Evolutionary conservation across 2,329 filamentous ascomycete genomes (phyloP).

Genomic region (Mariannaea elegans): DNA sequence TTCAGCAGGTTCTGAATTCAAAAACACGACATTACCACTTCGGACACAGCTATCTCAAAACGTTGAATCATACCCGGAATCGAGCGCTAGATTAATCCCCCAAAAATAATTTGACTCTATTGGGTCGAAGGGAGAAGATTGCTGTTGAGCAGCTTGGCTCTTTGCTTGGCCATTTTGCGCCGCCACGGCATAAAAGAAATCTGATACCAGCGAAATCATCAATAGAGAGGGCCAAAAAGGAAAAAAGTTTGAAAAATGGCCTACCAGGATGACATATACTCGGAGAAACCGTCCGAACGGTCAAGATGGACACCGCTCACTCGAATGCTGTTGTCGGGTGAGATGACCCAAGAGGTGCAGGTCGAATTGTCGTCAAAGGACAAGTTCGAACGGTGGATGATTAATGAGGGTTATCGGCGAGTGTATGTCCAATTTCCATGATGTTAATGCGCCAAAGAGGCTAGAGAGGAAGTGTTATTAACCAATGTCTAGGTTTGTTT

Average conservation of each 20-base stretch:
- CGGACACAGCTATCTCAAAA: neutral
- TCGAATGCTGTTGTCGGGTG: slow-evolving; percentile 82
- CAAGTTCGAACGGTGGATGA: slow-evolving; percentile 87
- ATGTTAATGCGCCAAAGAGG: neutral
- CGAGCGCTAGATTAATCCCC: too few relatives aligned
- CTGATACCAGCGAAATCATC: neutral
- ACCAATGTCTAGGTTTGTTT: slow-evolving; percentile 68
- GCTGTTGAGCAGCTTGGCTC: neutral
- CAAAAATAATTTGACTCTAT: too few relatives aligned
- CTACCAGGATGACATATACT: slow-evolving; percentile 30
- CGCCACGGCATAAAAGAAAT: neutral
- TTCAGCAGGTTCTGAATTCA: slow-evolving; percentile 66
- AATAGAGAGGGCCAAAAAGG: neutral
- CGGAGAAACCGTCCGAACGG: slow-evolving; percentile 66
- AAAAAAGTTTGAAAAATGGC: slow-evolving; percentile 34
- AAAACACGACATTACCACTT: neutral
- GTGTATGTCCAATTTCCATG: slow-evolving; percentile 62
- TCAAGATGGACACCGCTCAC: slow-evolving; percentile 85
- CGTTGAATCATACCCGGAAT: neutral
- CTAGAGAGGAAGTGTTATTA: too few relatives aligned
- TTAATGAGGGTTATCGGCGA: slow-evolving; percentile 85
- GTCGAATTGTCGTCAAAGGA: slow-evolving; percentile 74
- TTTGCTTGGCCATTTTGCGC: neutral
- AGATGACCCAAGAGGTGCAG: slow-evolving; percentile 79
- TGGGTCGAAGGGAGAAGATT: neutral